Conservation (phyloP, 2,329 filamentous ascomycete species). For the Aureobasidium uvarum region DNA sequence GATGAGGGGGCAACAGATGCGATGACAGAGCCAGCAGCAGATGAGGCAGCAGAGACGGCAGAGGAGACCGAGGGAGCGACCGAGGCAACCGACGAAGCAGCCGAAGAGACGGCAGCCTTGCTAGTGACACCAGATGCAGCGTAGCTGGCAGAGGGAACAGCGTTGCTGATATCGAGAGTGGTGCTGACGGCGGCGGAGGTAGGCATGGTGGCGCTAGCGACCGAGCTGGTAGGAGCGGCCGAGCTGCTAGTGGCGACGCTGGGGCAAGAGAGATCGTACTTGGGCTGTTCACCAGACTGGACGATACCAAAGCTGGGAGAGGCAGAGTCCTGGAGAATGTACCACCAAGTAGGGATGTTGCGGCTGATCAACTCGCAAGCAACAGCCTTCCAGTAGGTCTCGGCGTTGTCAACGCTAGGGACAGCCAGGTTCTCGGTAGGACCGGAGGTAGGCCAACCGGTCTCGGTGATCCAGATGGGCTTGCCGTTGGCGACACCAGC, state of each 20-base stretch:
- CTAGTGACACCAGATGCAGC: conserved; percentile 11
- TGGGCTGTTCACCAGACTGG: conserved; percentile 53
- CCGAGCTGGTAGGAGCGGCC: conserved; percentile 25
- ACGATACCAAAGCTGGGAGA: conserved; percentile 71
- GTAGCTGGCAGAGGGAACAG: conserved; percentile 23
- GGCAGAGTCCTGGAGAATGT: conserved; percentile 64
- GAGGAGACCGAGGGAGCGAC: conserved; percentile 30
- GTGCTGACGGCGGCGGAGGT: conserved; percentile 18
- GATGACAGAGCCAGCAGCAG: conserved; percentile 7
- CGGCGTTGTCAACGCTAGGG: conserved; percentile 65
- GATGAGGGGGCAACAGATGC: conserved; percentile 20
- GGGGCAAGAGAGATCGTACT: conserved; percentile 63
- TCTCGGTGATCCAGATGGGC: conserved; percentile 83
- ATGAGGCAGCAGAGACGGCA: conserved; percentile 25
- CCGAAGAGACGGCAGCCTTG: conserved; percentile 15
- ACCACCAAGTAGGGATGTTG: conserved; percentile 67
- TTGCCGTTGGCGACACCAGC: conserved; percentile 61
- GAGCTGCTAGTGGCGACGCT: conserved; percentile 28
- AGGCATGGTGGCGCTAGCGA: conserved; percentile 26
- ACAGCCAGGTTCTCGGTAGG: conserved; percentile 60
- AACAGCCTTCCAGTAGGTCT: conserved; percentile 77
- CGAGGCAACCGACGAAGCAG: conserved; percentile 25
- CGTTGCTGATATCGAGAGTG: conserved; percentile 15
- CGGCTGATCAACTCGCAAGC: conserved; percentile 67
- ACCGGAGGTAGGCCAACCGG: conserved; percentile 79